Conservation (phyloP, 2,329 filamentous ascomycete genomes). For the Fusarium chaquense region DNA sequence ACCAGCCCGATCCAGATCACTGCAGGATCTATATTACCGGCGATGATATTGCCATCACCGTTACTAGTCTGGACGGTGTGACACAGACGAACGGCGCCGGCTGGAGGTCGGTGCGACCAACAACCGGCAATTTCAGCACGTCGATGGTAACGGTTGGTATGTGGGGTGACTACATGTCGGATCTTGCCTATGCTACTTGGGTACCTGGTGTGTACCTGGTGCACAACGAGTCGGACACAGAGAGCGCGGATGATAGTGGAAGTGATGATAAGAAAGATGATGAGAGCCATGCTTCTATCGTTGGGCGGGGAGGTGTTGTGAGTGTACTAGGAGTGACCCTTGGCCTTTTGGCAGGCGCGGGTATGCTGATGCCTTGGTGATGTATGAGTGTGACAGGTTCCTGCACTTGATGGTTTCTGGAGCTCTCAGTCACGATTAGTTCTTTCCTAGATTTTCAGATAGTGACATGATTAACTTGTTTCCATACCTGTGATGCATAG, state of each 20-base stretch:
- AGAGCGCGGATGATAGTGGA: background rate
- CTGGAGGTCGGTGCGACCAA: rapidly evolving
- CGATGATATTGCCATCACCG: background rate
- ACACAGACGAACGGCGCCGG: rapidly evolving
- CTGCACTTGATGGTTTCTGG: too few species aligned
- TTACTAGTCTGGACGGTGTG: background rate
- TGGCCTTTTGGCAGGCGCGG: constrained; percentile 11
- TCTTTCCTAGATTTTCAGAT: too few species aligned
- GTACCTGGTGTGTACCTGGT: constrained; percentile 9
- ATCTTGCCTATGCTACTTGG: constrained; percentile 2
- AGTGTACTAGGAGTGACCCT: constrained; percentile 2
- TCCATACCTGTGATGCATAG: background rate
- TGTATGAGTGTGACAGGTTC: background rate
- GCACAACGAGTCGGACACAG: background rate
- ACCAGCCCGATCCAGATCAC: background rate
- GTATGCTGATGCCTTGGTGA: constrained; percentile 9
- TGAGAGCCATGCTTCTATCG: background rate
- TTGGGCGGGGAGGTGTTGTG: background rate
- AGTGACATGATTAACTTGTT: background rate
- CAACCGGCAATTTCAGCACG: background rate
- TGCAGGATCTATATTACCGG: background rate
- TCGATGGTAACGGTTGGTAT: rapidly evolving
- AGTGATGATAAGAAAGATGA: background rate
- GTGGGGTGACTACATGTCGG: background rate
- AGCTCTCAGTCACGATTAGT: too few species aligned